phyloP scores from a whole-genome alignment of 1,284 basidiomycete species.

The Cryptococcus amylolentus region DNA sequence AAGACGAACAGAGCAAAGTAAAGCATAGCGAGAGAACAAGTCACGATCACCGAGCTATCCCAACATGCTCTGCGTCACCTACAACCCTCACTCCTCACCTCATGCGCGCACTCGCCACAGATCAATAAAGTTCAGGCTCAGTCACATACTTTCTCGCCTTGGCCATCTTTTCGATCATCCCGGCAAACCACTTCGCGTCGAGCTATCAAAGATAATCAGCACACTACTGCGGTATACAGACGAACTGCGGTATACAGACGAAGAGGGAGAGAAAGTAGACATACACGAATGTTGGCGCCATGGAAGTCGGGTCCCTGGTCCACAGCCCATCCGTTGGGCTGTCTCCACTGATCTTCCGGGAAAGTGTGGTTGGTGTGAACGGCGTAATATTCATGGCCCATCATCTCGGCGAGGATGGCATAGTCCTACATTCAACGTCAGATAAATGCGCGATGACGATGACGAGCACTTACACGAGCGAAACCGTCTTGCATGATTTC shows the following conservation, averaged over 20 bases:
- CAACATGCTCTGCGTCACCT: no score
- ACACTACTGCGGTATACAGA: background rate
- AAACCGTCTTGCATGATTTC: constrained; percentile 26
- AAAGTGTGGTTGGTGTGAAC: constrained; percentile 25
- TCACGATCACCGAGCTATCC: no score
- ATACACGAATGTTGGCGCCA: constrained; percentile 11
- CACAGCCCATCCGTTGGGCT: constrained; percentile 13
- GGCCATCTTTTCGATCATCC: constrained; percentile 14
- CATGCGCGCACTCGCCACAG: no score
- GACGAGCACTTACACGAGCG: constrained; percentile 15
- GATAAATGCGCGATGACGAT: background rate
- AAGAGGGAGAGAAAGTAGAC: background rate
- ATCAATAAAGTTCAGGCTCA: constrained; percentile 3
- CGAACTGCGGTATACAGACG: background rate
- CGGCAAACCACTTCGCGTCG: constrained; percentile 17
- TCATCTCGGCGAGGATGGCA: constrained; percentile 21
- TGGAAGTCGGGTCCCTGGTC: constrained; percentile 18
- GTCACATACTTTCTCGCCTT: constrained; percentile 1
- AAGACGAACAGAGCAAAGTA: no score
- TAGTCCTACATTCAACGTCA: constrained; percentile 14
- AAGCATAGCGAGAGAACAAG: no score
- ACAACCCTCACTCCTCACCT: no score
- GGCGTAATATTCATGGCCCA: constrained; percentile 26
- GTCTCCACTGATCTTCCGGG: constrained; percentile 18
- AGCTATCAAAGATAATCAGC: background rate